phyloP scores from a whole-genome alignment of 2,329 filamentous ascomycete species.

The Botryotinia convoluta region DNA sequence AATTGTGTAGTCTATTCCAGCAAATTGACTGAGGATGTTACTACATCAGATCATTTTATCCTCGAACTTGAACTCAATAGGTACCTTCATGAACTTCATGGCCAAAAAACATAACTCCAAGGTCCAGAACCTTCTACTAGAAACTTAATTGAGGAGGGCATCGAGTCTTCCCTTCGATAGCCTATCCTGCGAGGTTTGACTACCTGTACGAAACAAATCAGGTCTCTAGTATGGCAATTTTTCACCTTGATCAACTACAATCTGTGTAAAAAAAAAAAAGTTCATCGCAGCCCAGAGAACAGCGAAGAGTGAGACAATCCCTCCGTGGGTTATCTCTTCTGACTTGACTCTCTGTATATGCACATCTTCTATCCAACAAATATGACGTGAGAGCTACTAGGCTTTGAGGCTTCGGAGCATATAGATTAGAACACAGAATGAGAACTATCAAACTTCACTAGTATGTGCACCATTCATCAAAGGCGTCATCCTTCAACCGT shows the following conservation, averaged over 20 bases:
- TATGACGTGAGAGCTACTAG: not conserved
- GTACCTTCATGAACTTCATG: not conserved
- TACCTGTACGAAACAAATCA: not conserved
- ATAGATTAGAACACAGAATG: not conserved
- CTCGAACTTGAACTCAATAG: not conserved
- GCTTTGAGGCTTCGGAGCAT: not conserved
- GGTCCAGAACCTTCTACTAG: not conserved
- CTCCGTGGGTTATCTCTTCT: not conserved
- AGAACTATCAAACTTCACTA: not conserved
- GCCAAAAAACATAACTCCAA: not conserved
- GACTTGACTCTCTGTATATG: not conserved
- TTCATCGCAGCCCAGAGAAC: not conserved
- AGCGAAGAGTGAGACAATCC: not conserved
- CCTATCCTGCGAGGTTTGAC: not conserved
- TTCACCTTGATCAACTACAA: not conserved
- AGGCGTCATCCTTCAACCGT: not conserved
- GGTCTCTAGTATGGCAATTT: not conserved
- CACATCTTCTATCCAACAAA: not conserved
- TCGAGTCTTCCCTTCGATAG: not conserved
- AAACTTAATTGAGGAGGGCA: fast-evolving
- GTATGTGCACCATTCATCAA: not conserved
- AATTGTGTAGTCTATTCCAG: not conserved
- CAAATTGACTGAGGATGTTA: not conserved
- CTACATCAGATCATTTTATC: not conserved
- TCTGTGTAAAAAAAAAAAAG: not conserved